Evolutionary conservation across 495 filamentous ascomycete species (phyloP).

Genomic region (Talaromyces thailandensis): DNA sequence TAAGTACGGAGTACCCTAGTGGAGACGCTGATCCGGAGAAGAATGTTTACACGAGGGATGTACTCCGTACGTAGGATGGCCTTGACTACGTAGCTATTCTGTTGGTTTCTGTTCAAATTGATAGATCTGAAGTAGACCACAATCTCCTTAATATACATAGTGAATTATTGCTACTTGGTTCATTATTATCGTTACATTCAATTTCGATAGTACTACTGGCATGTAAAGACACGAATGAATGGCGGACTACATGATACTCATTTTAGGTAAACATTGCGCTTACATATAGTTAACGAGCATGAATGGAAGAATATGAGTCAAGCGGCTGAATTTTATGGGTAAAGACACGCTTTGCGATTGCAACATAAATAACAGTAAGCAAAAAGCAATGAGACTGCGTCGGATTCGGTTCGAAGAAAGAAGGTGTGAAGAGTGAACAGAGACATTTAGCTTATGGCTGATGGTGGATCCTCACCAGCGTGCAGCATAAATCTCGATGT

Average conservation of each 20-base stretch:
- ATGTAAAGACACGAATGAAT: not conserved
- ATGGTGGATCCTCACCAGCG: not conserved
- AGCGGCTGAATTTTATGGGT: not conserved
- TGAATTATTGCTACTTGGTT: not conserved
- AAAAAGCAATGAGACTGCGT: not conserved
- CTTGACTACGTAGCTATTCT: not conserved
- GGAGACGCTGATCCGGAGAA: constrained; percentile 1
- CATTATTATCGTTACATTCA: not conserved
- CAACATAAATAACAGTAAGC: not conserved
- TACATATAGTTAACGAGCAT: not conserved
- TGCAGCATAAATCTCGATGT: not conserved
- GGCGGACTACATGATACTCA: not conserved
- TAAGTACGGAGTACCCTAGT: not conserved
- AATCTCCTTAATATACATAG: not conserved
- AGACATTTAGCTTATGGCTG: not conserved
- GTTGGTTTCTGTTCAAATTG: not conserved
- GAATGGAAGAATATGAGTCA: not conserved
- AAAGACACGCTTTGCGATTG: not conserved
- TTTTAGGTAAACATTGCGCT: not conserved
- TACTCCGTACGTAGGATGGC: too few species aligned
- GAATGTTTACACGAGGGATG: not conserved
- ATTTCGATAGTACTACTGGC: not conserved
- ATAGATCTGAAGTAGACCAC: not conserved
- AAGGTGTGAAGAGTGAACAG: not conserved
- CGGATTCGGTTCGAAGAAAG: not conserved